Base-by-base conservation (phyloP, 2,329 filamentous ascomycete genomes). In the Sporothrix pseudoabietina region DNA sequence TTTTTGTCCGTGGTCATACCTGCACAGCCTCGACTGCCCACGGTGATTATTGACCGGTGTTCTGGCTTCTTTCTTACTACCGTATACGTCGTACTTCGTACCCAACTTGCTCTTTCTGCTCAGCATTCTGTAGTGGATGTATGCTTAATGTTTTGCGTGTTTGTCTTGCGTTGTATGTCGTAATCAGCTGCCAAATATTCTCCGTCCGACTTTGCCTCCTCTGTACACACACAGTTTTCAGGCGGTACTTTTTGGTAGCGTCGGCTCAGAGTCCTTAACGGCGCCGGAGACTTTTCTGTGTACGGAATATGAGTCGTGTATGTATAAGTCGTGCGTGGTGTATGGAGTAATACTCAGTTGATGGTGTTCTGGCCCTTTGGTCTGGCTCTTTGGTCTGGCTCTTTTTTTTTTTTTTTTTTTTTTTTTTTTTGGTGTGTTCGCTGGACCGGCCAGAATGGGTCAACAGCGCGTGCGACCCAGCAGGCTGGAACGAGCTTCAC, bases 1-100 rank as follows among this genome's bases (percentile, higher is more conserved):
- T 41, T 41, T 41, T 4, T 22, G 32, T 35, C 19, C 4, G 35
- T 63, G 32, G 19, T 63, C 57, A 35, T 55, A 8, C 32, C 44
- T 59, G 61, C 39, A 47, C 39, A 66, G 61, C 61, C 61, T 59
- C 39, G n/a, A 47, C 39, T 47, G 61, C 61, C 61, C n/a, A 66
- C 59, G n/a, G 61, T 66, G 61, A 22, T 14, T 12, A 47, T 22
- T 22, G 32, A 41, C 32, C 32, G 32, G 16, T 22, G 57, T 61
- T 39, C 30, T 55, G 30, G 3, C 52, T 57, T 12, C 12, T 16
- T n/a, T 22, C 19, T 55, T 26, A 26, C 26, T 2, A 26, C 26
- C 26, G 26, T 26, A 2, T 26, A 26, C 26, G 26, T 26, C 26
- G 26, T 26, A 26, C 26, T 26, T 26, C 26, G 26, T 26, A 26